These are phyloP conservation scores for Nitzschia sp. DNA, from an alignment of 108 stramenopile genomes.

Conservation along the genomic window DNA sequence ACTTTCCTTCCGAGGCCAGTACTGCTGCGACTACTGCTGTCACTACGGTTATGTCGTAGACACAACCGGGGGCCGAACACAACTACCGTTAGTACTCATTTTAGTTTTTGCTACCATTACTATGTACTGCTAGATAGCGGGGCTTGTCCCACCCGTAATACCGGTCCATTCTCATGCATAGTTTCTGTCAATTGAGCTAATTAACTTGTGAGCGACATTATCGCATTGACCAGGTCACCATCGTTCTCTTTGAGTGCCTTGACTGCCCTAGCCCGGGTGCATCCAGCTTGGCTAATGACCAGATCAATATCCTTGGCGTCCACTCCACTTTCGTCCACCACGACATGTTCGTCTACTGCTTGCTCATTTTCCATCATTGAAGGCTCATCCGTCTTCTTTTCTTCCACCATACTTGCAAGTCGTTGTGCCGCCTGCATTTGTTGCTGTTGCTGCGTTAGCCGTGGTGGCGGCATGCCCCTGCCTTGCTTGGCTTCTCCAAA, in stretches of 20 bases:
- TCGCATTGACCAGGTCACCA: constrained; percentile 95
- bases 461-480: constrained; percentile 46
- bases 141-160: too few species aligned
- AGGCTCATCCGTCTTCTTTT: constrained; percentile 55
- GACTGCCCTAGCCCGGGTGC: constrained; percentile 85
- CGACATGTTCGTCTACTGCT: too few species aligned
- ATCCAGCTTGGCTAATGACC: constrained; percentile 89
- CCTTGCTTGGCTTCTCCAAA: constrained; percentile 95
- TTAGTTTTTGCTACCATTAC: too few species aligned
- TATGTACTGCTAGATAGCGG: too few species aligned
- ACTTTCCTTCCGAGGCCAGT: too few species aligned
- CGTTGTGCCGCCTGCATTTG: constrained; percentile 55
- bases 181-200: too few species aligned
- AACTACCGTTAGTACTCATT: too few species aligned
- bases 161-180: too few species aligned
- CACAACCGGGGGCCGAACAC: too few species aligned
- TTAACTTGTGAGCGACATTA: constrained; percentile 89
- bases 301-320: constrained; percentile 95
- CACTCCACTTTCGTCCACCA: constrained; percentile 88
- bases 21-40: too few species aligned
- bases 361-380: constrained; percentile 46
- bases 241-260: constrained; percentile 92
- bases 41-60: too few species aligned
- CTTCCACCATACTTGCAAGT: constrained; percentile 59
- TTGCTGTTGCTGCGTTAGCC: constrained; percentile 44